A percentile compares a stretch with the other conserved stretches of the same genome.
Conservation (phyloP, 2,329 filamentous ascomycete genomes). For the Curvularia spicifera region DNA sequence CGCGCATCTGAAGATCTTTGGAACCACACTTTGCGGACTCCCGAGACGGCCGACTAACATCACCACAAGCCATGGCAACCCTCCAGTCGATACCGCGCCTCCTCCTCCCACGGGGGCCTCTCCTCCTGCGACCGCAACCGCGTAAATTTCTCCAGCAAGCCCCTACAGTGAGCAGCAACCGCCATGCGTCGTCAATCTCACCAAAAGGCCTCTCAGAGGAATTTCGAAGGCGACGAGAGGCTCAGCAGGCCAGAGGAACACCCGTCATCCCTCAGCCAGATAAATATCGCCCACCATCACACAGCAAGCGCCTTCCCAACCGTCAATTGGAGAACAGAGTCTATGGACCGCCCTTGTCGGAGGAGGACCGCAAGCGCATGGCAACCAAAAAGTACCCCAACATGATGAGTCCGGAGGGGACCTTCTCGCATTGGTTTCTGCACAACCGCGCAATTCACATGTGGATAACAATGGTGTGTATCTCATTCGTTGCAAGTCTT, state of each 20-base stretch:
- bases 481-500: background rate
- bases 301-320: slow-evolving; percentile 72
- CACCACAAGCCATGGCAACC: slow-evolving; percentile 38
- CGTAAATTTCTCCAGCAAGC: slow-evolving; percentile 27
- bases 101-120: slow-evolving; percentile 38
- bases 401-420: slow-evolving; percentile 83
- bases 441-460: slow-evolving; percentile 78
- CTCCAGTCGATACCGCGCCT: slow-evolving; percentile 46
- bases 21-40: slow-evolving; percentile 24
- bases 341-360: slow-evolving; percentile 75
- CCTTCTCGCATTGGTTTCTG: slow-evolving; percentile 84
- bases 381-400: slow-evolving; percentile 79
- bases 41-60: slow-evolving; percentile 23
- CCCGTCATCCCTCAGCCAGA: slow-evolving; percentile 78
- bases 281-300: slow-evolving; percentile 90
- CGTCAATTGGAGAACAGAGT: slow-evolving; percentile 63
- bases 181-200: slow-evolving; percentile 42
- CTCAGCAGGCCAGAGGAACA: slow-evolving; percentile 51
- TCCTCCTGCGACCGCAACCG: slow-evolving; percentile 33
- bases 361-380: slow-evolving; percentile 70
- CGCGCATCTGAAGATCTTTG: slow-evolving; percentile 26
- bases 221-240: slow-evolving; percentile 35
- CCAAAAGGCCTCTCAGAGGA: slow-evolving; percentile 41
- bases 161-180: slow-evolving; percentile 25
- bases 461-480: slow-evolving; percentile 77